Conservation (phyloP, 1,139 yeast genomes). For the Diutina mesorugosa region DNA sequence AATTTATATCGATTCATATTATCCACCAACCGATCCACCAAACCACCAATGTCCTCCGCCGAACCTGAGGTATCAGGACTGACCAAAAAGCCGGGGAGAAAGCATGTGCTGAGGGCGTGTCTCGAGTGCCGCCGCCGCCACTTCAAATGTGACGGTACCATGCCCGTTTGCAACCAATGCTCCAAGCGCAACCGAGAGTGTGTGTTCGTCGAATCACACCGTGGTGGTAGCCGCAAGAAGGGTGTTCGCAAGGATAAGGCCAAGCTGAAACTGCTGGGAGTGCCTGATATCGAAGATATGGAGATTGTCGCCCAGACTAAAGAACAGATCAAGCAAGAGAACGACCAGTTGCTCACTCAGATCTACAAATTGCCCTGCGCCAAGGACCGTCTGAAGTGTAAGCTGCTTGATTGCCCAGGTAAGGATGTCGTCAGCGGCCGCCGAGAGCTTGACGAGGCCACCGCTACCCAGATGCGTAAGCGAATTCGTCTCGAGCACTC, state of each 20-base stretch:
- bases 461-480: not conserved
- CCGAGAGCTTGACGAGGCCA: not conserved
- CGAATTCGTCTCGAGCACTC: not conserved
- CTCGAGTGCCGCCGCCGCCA: constrained; percentile 36
- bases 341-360: not conserved
- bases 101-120: constrained; percentile 24
- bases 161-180: constrained; percentile 33
- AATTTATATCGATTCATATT: not conserved
- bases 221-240: constrained; percentile 39
- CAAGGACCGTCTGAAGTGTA: not conserved
- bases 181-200: constrained; percentile 18
- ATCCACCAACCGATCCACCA: not conserved
- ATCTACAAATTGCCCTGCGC: not conserved
- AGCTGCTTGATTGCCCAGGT: not conserved
- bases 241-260: constrained; percentile 17
- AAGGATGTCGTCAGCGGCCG: not conserved
- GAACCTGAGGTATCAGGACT: not conserved
- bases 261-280: not conserved
- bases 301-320: not conserved
- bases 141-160: constrained; percentile 32
- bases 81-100: constrained; percentile 3
- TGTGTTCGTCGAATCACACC: constrained; percentile 31
- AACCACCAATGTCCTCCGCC: not conserved
- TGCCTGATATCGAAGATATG: constrained; percentile 8
- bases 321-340: not conserved